Evolutionary conservation across 2,329 filamentous ascomycete genomes (phyloP), one percentile per base, ranked within the genome.

Genomic region (Cercospora sp.): DNA sequence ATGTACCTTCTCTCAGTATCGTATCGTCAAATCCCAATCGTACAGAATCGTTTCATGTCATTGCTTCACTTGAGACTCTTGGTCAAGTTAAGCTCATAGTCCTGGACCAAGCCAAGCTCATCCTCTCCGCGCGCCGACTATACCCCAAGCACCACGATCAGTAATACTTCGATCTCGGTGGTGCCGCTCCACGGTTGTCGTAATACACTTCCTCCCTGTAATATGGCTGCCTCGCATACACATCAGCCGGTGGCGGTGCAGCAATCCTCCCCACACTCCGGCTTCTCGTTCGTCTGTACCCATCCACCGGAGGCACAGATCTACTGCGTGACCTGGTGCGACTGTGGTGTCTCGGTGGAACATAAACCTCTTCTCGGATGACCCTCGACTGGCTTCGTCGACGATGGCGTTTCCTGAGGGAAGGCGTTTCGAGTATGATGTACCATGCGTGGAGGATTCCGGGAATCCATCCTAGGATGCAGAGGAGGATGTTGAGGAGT

Each of bases 401-500:
- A 26, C 60, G 60, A 26, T 63, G 63, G 2, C 66, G 65, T 33
- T 66, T 48, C 16, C 70, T 61, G 1, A 68, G 33, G 26, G 64
- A 69, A 1, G 70, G 70, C 7, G 63, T 69, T 28, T 70, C 69
- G 67, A 67, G 53, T 18, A 70, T 70, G 26, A 70, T 65, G 64
- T 67, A 70, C 69, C 69, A 70, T 2, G 67, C 62, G 59, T 70
- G 67, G 2, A 70, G 16, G 31, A 70, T 60, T 5, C 66, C 69
- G 1, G 74, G 76, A 18, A 78, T 70, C 80, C 87, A 89, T 80
- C 86, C 89, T 73, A 93, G 84, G 75, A 92, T 87, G 74, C 91
- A 95, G 81, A 96, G 61, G 68, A 68, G 85, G 81, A 96, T 92
- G 89, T 95, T 96, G 87, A 96, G 94, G 81, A 94, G 84, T 77